Conservation (phyloP, 2,329 filamentous ascomycete species). For the Chrysoporthe deuterocubensis region DNA sequence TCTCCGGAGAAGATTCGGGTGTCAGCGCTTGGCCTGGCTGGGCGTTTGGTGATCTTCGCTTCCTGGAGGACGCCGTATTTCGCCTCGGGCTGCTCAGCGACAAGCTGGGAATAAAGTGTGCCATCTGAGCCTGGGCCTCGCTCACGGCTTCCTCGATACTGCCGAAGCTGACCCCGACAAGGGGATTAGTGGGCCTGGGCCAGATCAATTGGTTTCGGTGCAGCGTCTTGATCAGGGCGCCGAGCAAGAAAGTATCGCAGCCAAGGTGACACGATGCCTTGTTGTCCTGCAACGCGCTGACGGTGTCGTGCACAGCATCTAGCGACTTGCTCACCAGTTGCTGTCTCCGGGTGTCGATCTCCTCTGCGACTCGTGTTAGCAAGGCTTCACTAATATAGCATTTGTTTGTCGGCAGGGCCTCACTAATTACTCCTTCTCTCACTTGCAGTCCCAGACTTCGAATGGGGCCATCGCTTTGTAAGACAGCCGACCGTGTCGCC, state of each 20-base stretch:
- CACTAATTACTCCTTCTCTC: slow-evolving; percentile 37
- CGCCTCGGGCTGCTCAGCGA: slow-evolving; percentile 13
- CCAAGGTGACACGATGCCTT: slow-evolving; percentile 30
- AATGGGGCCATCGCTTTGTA: slow-evolving; percentile 34
- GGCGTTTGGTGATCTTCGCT: slow-evolving; percentile 26
- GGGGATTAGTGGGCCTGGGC: slow-evolving; percentile 35
- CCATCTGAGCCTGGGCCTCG: slow-evolving; percentile 30
- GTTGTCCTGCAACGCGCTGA: slow-evolving; percentile 33
- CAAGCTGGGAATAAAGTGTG: slow-evolving; percentile 10
- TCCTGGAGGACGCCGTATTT: slow-evolving; percentile 7
- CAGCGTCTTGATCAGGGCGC: slow-evolving; percentile 37
- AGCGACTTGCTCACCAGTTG: slow-evolving; percentile 33
- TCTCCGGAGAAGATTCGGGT: slow-evolving; percentile 34
- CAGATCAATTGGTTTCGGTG: slow-evolving; percentile 34
- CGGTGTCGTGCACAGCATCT: slow-evolving; percentile 30
- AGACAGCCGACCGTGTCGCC: slow-evolving; percentile 34
- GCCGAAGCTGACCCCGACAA: slow-evolving; percentile 34
- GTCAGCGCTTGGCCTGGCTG: slow-evolving; percentile 27
- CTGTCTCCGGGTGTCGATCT: slow-evolving; percentile 37
- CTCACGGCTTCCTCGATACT: slow-evolving; percentile 32
- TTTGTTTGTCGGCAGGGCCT: background rate
- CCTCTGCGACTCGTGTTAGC: slow-evolving; percentile 25
- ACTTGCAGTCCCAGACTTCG: slow-evolving; percentile 36
- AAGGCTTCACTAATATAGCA: background rate
- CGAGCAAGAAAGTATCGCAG: slow-evolving; percentile 37